Base-by-base conservation (phyloP, 345 rosid species). In the Erodium maritimum region DNA sequence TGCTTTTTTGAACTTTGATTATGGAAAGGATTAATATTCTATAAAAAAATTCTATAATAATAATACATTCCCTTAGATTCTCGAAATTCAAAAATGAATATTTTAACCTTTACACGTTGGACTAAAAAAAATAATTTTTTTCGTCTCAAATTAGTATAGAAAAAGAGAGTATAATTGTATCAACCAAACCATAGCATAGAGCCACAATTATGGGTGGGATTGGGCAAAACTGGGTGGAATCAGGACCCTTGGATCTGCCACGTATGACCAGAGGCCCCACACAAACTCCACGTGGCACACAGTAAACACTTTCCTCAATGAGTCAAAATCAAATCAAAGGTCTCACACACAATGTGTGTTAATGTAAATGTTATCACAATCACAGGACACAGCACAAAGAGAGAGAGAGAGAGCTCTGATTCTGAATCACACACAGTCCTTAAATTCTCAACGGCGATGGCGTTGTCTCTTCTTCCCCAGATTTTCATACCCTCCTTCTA, bases 401-500 rank as follows among this genome's bases (percentile, higher is more conserved):
- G 48, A 42, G 48, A 42, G 24, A 54, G 24, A 54, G 24, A 21
- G 19, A 54, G 7, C 24, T 17, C 16, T 54, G 25, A 5, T 10
- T 54, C 56, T 21, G 21, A 54, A 20, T 23, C 56, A 20, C n/a
- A n/a, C 7, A 25, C 0, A 50, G 62, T 70, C 14, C 11, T 42
- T 3, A 42, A 42, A 42, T 42, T 42, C 18, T 61, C 34, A 50
- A 52, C 57, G 13, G 59, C 61, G 25, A 42, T 21, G 13, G 19
- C 42, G 66, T 6, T 53, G 63, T 56, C 55, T 20, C 51, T 56
- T 72, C 68, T 42, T 58, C 52, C 60, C 14, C 71, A 29, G 53
- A 46, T 60, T 66, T 73, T 25, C 65, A 68, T 78, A 72, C 73
- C 61, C 60, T 21, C 65, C 21, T 21, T 33, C 56, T 19, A 21